Percentiles rank a stretch among this genome's conserved stretches.
Conservation (phyloP, 2,329 filamentous ascomycete genomes). For the Claviceps citrina region DNA sequence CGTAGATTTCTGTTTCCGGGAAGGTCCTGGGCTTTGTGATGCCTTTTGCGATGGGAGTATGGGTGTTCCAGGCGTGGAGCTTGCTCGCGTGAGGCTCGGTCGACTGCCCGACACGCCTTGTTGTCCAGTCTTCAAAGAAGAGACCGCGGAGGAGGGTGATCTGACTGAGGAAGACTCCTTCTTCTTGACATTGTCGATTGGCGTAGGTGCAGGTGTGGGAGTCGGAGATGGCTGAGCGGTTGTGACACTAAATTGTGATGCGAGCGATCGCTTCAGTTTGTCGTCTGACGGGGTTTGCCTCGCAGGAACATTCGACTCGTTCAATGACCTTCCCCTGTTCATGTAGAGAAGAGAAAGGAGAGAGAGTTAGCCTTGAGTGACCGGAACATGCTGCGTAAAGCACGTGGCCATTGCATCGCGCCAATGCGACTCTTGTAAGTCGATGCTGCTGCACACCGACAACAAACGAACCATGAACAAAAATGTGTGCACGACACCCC, state of each 20-base stretch:
- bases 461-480: not conserved
- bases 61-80: conserved; percentile 1
- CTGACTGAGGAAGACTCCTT: conserved; percentile 4
- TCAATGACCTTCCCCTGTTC: conserved; percentile 26
- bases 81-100: conserved; percentile 7
- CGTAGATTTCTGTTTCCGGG: conserved; percentile 5
- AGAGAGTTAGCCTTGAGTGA: not conserved
- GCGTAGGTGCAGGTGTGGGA: conserved; percentile 1
- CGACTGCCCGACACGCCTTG: conserved; percentile 6
- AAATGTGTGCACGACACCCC: conserved; percentile 1
- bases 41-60: not conserved
- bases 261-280: conserved; percentile 23
- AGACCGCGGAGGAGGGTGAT: conserved; percentile 7
- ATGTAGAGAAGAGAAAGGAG: not conserved
- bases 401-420: not conserved
- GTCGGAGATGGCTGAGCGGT: conserved; percentile 6
- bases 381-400: not conserved
- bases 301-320: conserved; percentile 37
- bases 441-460: conserved; percentile 2
- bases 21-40: not conserved
- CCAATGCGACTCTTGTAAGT: not conserved
- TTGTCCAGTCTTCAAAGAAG: conserved; percentile 6
- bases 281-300: conserved; percentile 31
- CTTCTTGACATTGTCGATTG: conserved; percentile 3
- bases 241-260: conserved; percentile 14